phyloP scores from a whole-genome alignment of 2,329 filamentous ascomycete genomes.

The Colletotrichum orbiculare region DNA sequence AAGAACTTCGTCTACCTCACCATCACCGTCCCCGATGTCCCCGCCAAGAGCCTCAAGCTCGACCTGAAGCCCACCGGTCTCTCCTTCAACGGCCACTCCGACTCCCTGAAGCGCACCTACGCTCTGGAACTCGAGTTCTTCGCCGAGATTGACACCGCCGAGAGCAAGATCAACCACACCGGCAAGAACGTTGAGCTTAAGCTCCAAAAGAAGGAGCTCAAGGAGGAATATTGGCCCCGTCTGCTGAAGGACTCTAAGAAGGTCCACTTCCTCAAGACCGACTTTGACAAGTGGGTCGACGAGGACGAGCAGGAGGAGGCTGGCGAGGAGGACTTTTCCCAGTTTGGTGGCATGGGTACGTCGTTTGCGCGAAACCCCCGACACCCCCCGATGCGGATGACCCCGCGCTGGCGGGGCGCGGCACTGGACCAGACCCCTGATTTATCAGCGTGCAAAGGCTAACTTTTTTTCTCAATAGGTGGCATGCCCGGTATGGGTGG shows the following conservation, averaged over 20 bases:
- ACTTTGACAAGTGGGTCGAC: constrained; percentile 99
- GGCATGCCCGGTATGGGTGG: constrained; percentile 66
- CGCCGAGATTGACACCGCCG: constrained; percentile 86
- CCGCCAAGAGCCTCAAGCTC: constrained; percentile 80
- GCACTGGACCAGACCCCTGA: neutral
- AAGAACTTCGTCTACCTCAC: constrained; percentile 97
- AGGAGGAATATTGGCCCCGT: constrained; percentile 94
- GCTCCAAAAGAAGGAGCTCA: constrained; percentile 96
- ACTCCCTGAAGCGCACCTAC: constrained; percentile 88
- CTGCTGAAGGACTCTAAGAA: constrained; percentile 91
- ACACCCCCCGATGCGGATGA: constrained; percentile 4
- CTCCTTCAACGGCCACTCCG: constrained; percentile 84
- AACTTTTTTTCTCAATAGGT: constrained; percentile 46
- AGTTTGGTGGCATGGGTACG: constrained; percentile 74
- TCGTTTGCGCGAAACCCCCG: constrained; percentile 39
- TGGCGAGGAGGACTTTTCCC: constrained; percentile 80
- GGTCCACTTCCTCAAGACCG: constrained; percentile 95
- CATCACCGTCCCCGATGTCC: constrained; percentile 88
- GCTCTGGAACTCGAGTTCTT: constrained; percentile 88
- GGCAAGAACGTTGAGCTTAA: constrained; percentile 89
- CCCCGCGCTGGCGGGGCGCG: constrained; percentile 6
- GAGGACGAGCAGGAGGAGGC: constrained; percentile 98
- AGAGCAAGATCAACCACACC: constrained; percentile 90
- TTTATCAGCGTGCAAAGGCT: constrained; percentile 12
- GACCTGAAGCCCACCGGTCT: constrained; percentile 83